These are phyloP conservation scores for Amyloporia xantha DNA, from an alignment of 768 basidiomycete genomes.

Conservation along the genomic window DNA sequence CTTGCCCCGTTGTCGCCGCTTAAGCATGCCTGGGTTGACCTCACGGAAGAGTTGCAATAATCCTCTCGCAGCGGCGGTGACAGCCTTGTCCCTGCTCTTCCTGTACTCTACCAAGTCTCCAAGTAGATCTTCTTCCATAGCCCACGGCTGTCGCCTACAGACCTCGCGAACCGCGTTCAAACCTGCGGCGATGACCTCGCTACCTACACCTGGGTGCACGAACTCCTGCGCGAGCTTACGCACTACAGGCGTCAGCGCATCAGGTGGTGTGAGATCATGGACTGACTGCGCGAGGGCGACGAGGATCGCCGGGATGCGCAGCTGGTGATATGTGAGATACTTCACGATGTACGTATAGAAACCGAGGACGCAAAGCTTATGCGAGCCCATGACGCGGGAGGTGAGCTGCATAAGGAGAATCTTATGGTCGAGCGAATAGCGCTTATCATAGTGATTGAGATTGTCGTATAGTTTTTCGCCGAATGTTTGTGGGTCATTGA, in stretches of 20 bases:
- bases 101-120: slow-evolving; percentile 91
- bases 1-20: slow-evolving; percentile 87
- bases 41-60: slow-evolving; percentile 90
- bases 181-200: slow-evolving; percentile 95
- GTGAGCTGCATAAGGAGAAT: slow-evolving; percentile 96
- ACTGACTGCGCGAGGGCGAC: slow-evolving; percentile 91
- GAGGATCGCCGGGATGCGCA: slow-evolving; percentile 88
- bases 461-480: slow-evolving; percentile 88
- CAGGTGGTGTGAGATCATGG: slow-evolving; percentile 93
- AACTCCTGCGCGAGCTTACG: slow-evolving; percentile 93
- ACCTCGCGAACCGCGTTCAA: slow-evolving; percentile 93
- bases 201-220: slow-evolving; percentile 93
- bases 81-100: slow-evolving; percentile 92
- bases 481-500: slow-evolving; percentile 94
- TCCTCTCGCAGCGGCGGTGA: slow-evolving; percentile 83
- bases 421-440: slow-evolving; percentile 95
- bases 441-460: slow-evolving; percentile 81
- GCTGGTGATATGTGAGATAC: slow-evolving; percentile 88
- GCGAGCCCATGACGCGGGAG: slow-evolving; percentile 85
- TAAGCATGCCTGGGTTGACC: slow-evolving; percentile 90
- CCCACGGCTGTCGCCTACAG: slow-evolving; percentile 92
- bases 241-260: slow-evolving; percentile 82
- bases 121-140: slow-evolving; percentile 92
- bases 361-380: slow-evolving; percentile 87
- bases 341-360: slow-evolving; percentile 97